Percentiles rank a stretch among this genome's conserved stretches.
These are phyloP conservation scores for Suhomyces taliae DNA, from an alignment of 1,139 yeast genomes.

Conservation along the genomic window DNA sequence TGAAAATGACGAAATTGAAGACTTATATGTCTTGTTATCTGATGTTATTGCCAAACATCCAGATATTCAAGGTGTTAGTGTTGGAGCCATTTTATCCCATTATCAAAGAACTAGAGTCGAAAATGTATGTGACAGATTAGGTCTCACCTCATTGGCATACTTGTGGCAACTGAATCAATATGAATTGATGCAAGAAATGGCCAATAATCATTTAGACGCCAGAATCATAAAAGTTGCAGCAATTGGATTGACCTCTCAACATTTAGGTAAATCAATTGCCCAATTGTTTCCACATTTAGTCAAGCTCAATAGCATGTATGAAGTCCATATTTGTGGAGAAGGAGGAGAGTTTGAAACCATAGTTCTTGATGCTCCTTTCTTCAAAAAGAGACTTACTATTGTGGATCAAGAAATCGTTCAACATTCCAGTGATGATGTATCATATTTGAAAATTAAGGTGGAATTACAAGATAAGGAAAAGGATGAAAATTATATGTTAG, in stretches of 20 bases:
- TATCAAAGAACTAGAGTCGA: slow-evolving; percentile 94
- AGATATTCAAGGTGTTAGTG: slow-evolving; percentile 81
- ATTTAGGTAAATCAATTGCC: slow-evolving; percentile 67
- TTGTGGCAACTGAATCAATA: slow-evolving; percentile 88
- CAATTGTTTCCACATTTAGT: slow-evolving; percentile 61
- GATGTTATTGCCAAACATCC: slow-evolving; percentile 57
- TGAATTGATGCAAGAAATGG: slow-evolving; percentile 82
- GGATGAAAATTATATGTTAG: slow-evolving; percentile 23
- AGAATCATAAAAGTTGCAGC: slow-evolving; percentile 92
- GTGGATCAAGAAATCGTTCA: slow-evolving; percentile 41
- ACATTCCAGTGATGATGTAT: slow-evolving; percentile 61
- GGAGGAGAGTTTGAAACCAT: slow-evolving; percentile 97
- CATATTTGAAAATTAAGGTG: slow-evolving; percentile 55
- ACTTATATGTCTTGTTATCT: slow-evolving; percentile 54
- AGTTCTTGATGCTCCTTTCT: slow-evolving; percentile 87
- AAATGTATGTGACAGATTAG: slow-evolving; percentile 75
- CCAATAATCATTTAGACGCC: slow-evolving; percentile 72
- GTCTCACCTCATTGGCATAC: slow-evolving; percentile 68
- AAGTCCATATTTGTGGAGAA: slow-evolving; percentile 94
- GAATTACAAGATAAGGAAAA: slow-evolving; percentile 37
- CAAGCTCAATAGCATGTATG: slow-evolving; percentile 61
- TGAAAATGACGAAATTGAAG: slow-evolving; percentile 82
- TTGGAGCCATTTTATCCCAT: slow-evolving; percentile 92
- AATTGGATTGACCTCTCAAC: slow-evolving; percentile 64
- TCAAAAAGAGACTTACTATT: slow-evolving; percentile 55